Conservation (phyloP, 768 basidiomycete genomes). For the Mrakia hoshinonis region DNA sequence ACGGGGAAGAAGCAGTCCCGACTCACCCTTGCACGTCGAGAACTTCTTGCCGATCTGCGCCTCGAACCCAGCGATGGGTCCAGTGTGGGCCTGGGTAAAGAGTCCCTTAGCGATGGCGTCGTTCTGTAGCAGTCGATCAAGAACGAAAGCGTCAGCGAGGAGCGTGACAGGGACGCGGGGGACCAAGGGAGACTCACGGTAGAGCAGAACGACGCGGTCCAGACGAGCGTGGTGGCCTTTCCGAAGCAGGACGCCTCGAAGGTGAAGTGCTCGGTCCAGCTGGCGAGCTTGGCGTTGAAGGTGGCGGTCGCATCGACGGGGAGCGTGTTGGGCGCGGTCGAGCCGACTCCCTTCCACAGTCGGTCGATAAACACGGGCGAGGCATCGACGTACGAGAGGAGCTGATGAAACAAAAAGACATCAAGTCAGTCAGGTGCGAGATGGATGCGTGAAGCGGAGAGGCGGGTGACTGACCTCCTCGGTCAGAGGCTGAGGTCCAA, state of each 20-base stretch:
- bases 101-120: conserved; percentile 19
- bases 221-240: conserved; percentile 10
- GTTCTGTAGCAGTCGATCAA: neutral
- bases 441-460: neutral
- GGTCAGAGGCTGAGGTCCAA: conserved; percentile 8
- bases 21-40: neutral
- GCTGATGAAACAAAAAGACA: neutral
- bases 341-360: conserved; percentile 24
- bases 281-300: conserved; percentile 21
- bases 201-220: conserved; percentile 19
- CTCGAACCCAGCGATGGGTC: conserved; percentile 11
- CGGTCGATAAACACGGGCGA: conserved; percentile 21
- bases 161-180: too few species aligned
- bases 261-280: conserved; percentile 28
- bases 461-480: conserved; percentile 10
- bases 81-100: conserved; percentile 17
- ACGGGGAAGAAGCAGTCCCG: too few species aligned
- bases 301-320: conserved; percentile 19
- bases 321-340: conserved; percentile 10
- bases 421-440: neutral
- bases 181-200: neutral
- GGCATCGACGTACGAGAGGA: neutral
- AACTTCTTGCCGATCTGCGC: neutral
- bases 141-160: neutral
- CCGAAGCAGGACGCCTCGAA: conserved; percentile 13